These are phyloP conservation scores for Mercurialis annua DNA, from an alignment of 345 rosid genomes.

Conservation along the genomic window DNA sequence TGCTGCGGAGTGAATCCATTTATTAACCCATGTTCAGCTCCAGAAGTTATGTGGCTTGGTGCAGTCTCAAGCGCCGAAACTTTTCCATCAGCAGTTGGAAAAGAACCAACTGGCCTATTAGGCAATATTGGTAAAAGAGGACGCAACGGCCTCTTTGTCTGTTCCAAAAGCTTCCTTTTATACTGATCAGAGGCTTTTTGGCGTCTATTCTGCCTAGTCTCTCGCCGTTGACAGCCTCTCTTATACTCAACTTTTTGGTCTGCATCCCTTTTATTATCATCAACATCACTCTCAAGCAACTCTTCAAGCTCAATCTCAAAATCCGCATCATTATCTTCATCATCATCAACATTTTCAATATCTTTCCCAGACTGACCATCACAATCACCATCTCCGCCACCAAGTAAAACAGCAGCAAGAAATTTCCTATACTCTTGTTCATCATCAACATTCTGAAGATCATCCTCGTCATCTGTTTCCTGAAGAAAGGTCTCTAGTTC, in stretches of 20 bases:
- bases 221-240: slow-evolving; percentile 49
- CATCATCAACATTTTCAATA: slow-evolving; percentile 50
- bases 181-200: slow-evolving; percentile 44
- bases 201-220: slow-evolving; percentile 81
- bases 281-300: slow-evolving; percentile 84
- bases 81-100: slow-evolving; percentile 28
- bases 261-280: slow-evolving; percentile 44
- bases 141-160: slow-evolving; percentile 63
- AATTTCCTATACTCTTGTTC: slow-evolving; percentile 87
- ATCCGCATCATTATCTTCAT: slow-evolving; percentile 85
- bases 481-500: slow-evolving; percentile 95
- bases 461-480: slow-evolving; percentile 92
- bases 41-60: slow-evolving; percentile 19
- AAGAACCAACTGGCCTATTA: slow-evolving; percentile 28
- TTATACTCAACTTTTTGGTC: slow-evolving; percentile 26
- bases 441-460: slow-evolving; percentile 77
- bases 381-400: slow-evolving; percentile 56
- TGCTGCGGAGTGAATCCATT: slow-evolving; percentile 66
- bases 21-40: slow-evolving; percentile 30
- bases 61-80: slow-evolving; percentile 30
- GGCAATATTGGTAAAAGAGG: slow-evolving; percentile 70
- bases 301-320: slow-evolving; percentile 94
- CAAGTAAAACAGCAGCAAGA: slow-evolving; percentile 78
- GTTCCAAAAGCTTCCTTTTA: slow-evolving; percentile 50
- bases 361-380: slow-evolving; percentile 39